These are phyloP conservation scores for Chaetoceros tenuissimus DNA, from an alignment of 108 stramenopile species.

Conservation along the genomic window DNA sequence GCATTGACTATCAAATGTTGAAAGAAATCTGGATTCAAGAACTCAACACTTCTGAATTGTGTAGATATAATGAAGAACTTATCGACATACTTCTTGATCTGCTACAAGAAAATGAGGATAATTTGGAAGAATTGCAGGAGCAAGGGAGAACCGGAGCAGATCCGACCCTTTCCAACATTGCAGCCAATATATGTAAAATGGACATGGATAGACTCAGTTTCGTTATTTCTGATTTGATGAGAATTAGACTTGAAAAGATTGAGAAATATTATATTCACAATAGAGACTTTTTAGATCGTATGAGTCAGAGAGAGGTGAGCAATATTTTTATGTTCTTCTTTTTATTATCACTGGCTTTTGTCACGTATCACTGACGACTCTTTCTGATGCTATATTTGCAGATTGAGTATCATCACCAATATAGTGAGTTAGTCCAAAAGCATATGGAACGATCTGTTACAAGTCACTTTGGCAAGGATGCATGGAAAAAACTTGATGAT, in stretches of 20 bases:
- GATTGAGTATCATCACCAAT: constrained; percentile 7
- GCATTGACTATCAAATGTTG: constrained; percentile 30
- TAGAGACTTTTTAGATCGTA: constrained; percentile 31
- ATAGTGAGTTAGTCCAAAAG: constrained; percentile 33
- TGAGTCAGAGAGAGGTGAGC: constrained; percentile 44
- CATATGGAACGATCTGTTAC: constrained; percentile 38
- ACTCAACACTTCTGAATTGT: constrained; percentile 30
- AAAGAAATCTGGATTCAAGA: constrained; percentile 38
- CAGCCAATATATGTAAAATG: constrained; percentile 41
- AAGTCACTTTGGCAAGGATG: constrained; percentile 35
- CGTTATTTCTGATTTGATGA: constrained; percentile 36
- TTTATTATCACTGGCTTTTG: neutral
- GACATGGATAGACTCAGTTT: constrained; percentile 40
- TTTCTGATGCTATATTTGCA: neutral
- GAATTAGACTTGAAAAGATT: constrained; percentile 38
- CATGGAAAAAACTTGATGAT: constrained; percentile 42
- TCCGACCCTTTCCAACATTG: constrained; percentile 18
- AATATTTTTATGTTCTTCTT: neutral
- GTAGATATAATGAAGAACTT: constrained; percentile 28
- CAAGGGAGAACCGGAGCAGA: constrained; percentile 20
- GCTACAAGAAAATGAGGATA: constrained; percentile 32
- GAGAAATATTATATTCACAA: constrained; percentile 43
- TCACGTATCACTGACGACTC: too few relatives aligned
- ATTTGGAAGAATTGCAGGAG: constrained; percentile 20
- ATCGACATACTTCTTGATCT: constrained; percentile 22